Base-by-base conservation (phyloP, 306 rosid species). In the Dryas drummondii region DNA sequence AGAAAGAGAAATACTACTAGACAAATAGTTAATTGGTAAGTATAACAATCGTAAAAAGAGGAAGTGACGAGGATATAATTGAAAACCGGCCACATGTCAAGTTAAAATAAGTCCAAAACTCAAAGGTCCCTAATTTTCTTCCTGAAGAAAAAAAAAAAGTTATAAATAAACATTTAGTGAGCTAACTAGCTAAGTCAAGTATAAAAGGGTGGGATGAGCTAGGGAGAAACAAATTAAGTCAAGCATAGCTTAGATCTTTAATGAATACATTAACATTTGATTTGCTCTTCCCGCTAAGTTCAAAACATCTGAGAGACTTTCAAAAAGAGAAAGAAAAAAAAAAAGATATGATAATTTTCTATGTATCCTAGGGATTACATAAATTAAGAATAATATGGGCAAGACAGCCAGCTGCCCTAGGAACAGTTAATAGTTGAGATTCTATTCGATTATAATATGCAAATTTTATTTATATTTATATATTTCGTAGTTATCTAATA, bases 341-440 rank as follows among this genome's bases (percentile, higher is more conserved):
- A 59, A 2, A 32, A 32, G 37, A 69, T 11, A 32, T 61, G 70
- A 75, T 71, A 75, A 75, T 69, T 50, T 72, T 16, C 59, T 51
- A 22, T 77, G 74, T 70, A 49, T 4, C 68, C 69, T 82, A 0
- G 77, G 85, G 78, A 82, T 74, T 74, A 78, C 72, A 72, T 54
- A 69, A 56, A 82, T 70, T 58, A 55, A 16, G 80, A 82, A 74
- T 70, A 69, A 27, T 58, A 12, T 64, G 63, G 62, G 76, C 42
- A 60, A 53, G 47, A 27, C 32, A 47, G 73, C 50, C 45, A 53
- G 64, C 58, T 41, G 72, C 80, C 84, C 87, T 61, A 78, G 74
- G 77, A 80, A 83, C 81, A 66, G 82, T 76, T 85, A 76, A 80
- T 82, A 69, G 91, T 85, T 85, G 53, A 84, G 87, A 83, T 83